A percentile compares a stretch with the other conserved stretches of the same genome.
These are phyloP conservation scores for Rhododendron griersonianum DNA, from an alignment of 148 eudicot species.

Conservation along the genomic window DNA sequence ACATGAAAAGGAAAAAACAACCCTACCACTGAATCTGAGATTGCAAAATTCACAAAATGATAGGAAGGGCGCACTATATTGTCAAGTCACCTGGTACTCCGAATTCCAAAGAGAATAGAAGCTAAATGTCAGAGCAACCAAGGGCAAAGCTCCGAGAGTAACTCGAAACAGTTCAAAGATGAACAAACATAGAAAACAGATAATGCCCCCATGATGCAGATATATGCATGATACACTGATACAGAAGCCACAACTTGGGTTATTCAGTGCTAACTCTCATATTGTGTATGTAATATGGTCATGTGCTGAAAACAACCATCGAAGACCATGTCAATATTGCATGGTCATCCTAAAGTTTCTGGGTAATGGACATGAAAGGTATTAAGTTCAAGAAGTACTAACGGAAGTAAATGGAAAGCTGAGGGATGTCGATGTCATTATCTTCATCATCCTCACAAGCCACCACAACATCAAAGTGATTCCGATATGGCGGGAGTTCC, in stretches of 20 bases:
- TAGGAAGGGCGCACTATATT: neutral
- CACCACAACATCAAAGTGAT: slow-evolving; percentile 76
- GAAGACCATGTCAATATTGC: neutral
- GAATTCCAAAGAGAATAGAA: neutral
- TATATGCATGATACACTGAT: neutral
- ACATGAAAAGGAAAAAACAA: neutral
- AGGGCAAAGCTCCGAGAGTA: neutral
- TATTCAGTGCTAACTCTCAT: neutral
- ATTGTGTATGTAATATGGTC: neutral
- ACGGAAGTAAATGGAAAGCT: slow-evolving; percentile 64
- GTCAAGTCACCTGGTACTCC: neutral
- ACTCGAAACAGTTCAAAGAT: neutral
- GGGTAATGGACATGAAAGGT: neutral
- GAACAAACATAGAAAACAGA: neutral
- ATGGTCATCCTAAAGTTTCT: slow-evolving; percentile 1
- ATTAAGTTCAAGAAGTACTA: slow-evolving; percentile 12
- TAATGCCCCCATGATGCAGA: neutral
- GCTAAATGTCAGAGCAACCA: neutral
- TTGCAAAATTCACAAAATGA: neutral
- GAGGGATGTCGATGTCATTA: slow-evolving; percentile 73
- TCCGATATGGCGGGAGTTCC: slow-evolving; percentile 65
- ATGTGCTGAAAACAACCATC: neutral
- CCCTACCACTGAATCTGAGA: neutral
- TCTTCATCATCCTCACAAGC: slow-evolving; percentile 91
- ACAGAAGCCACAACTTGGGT: neutral